phyloP scores from a whole-genome alignment of 352 stramenopile species.

The Phytophthora colocasiae region DNA sequence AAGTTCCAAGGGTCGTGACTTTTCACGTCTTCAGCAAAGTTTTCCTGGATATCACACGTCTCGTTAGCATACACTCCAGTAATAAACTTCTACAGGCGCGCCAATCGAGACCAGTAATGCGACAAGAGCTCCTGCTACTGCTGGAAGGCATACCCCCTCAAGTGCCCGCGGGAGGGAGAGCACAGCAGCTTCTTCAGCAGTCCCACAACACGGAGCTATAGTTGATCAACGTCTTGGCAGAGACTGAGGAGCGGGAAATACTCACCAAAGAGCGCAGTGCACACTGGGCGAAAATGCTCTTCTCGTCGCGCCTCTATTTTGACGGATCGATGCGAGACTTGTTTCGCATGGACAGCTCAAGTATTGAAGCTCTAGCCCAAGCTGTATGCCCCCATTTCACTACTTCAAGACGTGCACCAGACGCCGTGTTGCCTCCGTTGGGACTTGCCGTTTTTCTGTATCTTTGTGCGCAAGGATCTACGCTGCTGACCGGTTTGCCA shows the following conservation, averaged over 20 bases:
- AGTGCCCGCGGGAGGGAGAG: too few species aligned
- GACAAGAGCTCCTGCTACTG: too few species aligned
- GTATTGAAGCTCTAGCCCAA: background rate
- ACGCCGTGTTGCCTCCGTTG: background rate
- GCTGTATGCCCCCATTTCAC: background rate
- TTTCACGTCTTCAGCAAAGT: too few species aligned
- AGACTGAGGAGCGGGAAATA: background rate
- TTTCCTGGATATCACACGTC: too few species aligned
- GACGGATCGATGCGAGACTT: background rate
- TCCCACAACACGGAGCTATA: too few species aligned
- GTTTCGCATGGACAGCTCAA: background rate
- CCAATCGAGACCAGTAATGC: too few species aligned
- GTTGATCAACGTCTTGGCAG: too few species aligned
- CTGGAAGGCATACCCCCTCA: too few species aligned
- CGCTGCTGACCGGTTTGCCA: background rate
- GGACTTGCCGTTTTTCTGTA: background rate
- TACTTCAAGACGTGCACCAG: background rate
- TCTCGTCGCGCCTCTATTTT: conserved; percentile 4
- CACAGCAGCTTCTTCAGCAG: too few species aligned
- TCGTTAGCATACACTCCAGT: too few species aligned
- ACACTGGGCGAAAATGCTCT: conserved; percentile 5
- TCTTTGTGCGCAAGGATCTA: conserved; percentile 1
- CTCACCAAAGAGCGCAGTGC: background rate
- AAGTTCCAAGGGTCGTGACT: too few species aligned
- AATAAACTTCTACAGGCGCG: too few species aligned